Evolutionary conservation across 495 filamentous ascomycete genomes (phyloP).

Genomic region (Extremus antarcticus): DNA sequence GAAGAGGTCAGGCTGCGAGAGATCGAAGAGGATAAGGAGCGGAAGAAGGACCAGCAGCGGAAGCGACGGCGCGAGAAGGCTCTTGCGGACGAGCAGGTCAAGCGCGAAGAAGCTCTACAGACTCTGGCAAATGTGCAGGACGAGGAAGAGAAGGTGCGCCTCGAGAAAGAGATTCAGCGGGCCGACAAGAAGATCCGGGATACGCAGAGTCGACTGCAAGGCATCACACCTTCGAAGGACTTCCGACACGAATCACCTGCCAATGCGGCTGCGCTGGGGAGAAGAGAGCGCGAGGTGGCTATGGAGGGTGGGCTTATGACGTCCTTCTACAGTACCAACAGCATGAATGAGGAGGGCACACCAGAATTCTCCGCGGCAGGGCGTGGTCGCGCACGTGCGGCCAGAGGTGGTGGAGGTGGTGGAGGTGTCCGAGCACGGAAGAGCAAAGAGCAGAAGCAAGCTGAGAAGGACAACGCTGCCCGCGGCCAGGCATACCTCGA

Average conservation of each 20-base stretch:
- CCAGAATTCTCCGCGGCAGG: neutral
- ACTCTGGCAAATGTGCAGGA: constrained; percentile 65
- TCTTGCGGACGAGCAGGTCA: constrained; percentile 71
- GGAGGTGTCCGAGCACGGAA: constrained; percentile 61
- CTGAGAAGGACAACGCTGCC: constrained; percentile 85
- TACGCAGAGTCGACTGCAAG: constrained; percentile 69
- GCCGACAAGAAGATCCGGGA: constrained; percentile 80
- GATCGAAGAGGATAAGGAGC: constrained; percentile 89
- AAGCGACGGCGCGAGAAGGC: constrained; percentile 96
- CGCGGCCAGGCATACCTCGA: constrained; percentile 78
- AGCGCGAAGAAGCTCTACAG: constrained; percentile 68
- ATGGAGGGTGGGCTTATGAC: constrained; percentile 81
- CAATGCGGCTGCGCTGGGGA: constrained; percentile 42
- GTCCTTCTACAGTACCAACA: constrained; percentile 57
- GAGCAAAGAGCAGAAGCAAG: constrained; percentile 92
- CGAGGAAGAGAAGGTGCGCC: constrained; percentile 64
- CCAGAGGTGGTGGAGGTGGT: constrained; percentile 34
- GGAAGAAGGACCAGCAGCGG: constrained; percentile 98
- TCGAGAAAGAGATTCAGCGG: constrained; percentile 67
- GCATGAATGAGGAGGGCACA: constrained; percentile 6
- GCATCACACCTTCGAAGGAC: constrained; percentile 73
- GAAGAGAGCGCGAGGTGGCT: constrained; percentile 37
- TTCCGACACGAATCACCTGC: constrained; percentile 57
- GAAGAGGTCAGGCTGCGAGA: constrained; percentile 82
- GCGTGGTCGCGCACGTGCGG: neutral